These are phyloP conservation scores for Cadophora sp. DNA, from an alignment of 2,329 filamentous ascomycete genomes.

Conservation along the genomic window DNA sequence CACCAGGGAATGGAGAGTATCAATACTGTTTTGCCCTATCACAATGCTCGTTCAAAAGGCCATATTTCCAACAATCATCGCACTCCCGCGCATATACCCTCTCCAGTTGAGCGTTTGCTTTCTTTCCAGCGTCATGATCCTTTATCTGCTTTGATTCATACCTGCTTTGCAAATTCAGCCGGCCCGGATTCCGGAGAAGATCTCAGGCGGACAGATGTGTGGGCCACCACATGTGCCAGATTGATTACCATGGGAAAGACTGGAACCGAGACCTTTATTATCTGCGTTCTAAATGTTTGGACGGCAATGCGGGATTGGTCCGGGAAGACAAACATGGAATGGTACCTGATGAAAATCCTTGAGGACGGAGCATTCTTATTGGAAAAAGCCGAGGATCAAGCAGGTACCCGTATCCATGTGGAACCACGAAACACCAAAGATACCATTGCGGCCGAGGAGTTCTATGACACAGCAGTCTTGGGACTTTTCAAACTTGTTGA, in stretches of 20 bases:
- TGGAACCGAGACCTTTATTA: constrained; percentile 80
- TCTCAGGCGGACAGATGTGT: constrained; percentile 79
- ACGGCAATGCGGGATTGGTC: constrained; percentile 88
- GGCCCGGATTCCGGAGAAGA: constrained; percentile 84
- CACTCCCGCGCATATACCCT: constrained; percentile 55
- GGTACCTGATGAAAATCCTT: constrained; percentile 93
- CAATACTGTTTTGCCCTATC: constrained; percentile 81
- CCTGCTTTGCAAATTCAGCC: constrained; percentile 86
- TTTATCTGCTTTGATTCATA: constrained; percentile 83
- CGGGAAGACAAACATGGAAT: constrained; percentile 86
- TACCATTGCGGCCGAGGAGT: constrained; percentile 83
- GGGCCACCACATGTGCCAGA: constrained; percentile 86
- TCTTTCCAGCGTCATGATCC: constrained; percentile 91
- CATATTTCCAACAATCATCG: constrained; percentile 56
- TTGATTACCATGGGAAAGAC: constrained; percentile 80
- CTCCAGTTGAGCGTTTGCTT: constrained; percentile 80
- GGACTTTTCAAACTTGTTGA: constrained; percentile 86
- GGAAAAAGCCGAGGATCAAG: constrained; percentile 82
- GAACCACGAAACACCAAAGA: constrained; percentile 79
- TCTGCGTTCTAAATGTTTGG: constrained; percentile 87
- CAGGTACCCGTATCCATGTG: constrained; percentile 73
- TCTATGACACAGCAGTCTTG: constrained; percentile 82
- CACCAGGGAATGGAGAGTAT: constrained; percentile 81
- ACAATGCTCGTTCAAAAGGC: constrained; percentile 54
- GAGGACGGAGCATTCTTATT: constrained; percentile 92